Base-by-base conservation (phyloP, 2,329 filamentous ascomycete genomes). In the Chrysoporthe puriensis region DNA sequence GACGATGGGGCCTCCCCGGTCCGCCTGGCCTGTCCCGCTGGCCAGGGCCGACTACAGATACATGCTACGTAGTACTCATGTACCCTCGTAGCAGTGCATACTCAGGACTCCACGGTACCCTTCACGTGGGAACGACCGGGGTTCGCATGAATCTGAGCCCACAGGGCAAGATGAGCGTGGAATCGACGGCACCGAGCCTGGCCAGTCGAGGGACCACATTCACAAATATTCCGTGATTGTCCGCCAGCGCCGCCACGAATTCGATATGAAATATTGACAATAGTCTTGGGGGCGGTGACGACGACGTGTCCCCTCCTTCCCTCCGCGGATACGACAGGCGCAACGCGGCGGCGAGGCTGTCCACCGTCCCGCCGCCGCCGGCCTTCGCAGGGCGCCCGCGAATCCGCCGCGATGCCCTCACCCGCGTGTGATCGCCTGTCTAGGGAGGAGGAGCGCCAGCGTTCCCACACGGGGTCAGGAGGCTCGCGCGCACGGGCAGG, bases 61-160 rank as follows among this genome's bases (percentile, higher is more conserved):
- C 26, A 26, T 26, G 26, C 48, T 26, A 4, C 8, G 48, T 3
- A 26, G 48, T 14, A 26, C 48, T 26, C 26, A 26, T 26, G 26
- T 52, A 52, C 5, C 50, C 32, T 54, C 26, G 26, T 26, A 54
- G 50, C 32, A 26, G 32, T 54, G 21, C 50, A 54, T 54, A 54
- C 50, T 26, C 26, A 26, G 26, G 26, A 26, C 26, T 54, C 57
- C 34, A 60, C 36, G 34, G 57, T 18, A 44, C 21, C 42, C 44
- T 62, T 44, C 52, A 59, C 46, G 63, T 67, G 68, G 65, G 50
- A 52, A 34, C 18, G 65, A 63, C 68, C 52, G 57, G 68, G 68
- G 68, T 44, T 69, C 65, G 68, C 68, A 69, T 69, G 68, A 69
- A 69, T 65, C 32, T 59, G 62, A 67, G 68, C 40, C 68, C 58